Base-by-base conservation (phyloP, 2,329 filamentous ascomycete genomes). In the Dothideomycetes sp. region DNA sequence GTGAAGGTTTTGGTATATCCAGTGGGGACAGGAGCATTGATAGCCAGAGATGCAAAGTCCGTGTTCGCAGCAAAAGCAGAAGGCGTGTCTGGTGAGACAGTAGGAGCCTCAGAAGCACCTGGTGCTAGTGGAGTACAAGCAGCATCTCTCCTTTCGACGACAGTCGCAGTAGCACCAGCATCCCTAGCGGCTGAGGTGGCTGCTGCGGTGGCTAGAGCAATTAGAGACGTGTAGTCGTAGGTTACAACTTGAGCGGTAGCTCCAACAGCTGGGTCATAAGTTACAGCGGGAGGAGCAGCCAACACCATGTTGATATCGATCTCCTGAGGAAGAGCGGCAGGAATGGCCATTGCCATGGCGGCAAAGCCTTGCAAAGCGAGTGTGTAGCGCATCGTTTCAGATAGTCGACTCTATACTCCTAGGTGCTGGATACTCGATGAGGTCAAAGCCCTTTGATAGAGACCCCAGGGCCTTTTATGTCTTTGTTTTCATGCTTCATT, bases 241-340 rank as follows among this genome's bases (percentile, higher is more conserved):
- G 51, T 43, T 6, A 50, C 47, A 24, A 51, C 49, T 17, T 38
- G 33, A 16, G 49, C 32, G 8, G 41, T 44, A 13, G 43, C 41
- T 7, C 50, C 37, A n/a, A 41, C 28, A 16, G 35, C 39, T 15
- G 33, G 28, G 13, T 22, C 28, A n/a, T 38, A 40, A 8, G 28
- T 33, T 2, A 35, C 17, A 6, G 37, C 32, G 17, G 45, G 46
- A 28, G 41, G 42, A 35, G 39, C 49, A 36, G 49, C 49, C 22
- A 53, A 32, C 29, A 41, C 44, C 31, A 50, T 20, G 36, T 47
- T 41, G 17, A 46, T 24, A 25, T 47, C 39, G 10, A 50, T 50
- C 23, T 47, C 42, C 20, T 47, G 46, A 20, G 48, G 49, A 25
- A 49, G 51, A 23, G 51, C 48, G 18, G 49, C 41, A 24, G 50